These are phyloP conservation scores for Trametes versicolor DNA, from an alignment of 1,284 basidiomycete genomes.

Conservation along the genomic window DNA sequence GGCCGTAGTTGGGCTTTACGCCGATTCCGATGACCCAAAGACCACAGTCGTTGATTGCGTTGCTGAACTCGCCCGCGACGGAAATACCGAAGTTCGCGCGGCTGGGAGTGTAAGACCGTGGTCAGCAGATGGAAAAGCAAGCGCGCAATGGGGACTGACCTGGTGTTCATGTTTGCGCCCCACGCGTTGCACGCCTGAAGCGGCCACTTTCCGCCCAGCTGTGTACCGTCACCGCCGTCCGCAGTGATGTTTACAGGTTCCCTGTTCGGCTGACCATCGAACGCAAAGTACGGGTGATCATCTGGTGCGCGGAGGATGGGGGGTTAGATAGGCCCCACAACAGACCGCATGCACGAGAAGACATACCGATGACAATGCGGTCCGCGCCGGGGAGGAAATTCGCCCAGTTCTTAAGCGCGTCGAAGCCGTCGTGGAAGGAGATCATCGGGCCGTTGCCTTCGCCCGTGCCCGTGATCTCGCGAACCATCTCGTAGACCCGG, in stretches of 20 bases:
- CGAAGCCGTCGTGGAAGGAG: constrained; percentile 60
- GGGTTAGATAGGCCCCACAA: not conserved
- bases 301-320: constrained; percentile 43
- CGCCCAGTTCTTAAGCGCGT: constrained; percentile 49
- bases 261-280: constrained; percentile 47
- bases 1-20: constrained; percentile 53
- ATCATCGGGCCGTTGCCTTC: constrained; percentile 66
- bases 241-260: constrained; percentile 46
- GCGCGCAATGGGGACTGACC: constrained; percentile 26
- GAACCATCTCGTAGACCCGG: constrained; percentile 63
- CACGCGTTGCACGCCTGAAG: constrained; percentile 57
- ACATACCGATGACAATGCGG: constrained; percentile 60
- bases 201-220: constrained; percentile 47
- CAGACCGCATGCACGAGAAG: constrained; percentile 50
- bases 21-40: constrained; percentile 56
- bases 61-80: constrained; percentile 60
- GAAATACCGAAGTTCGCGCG: constrained; percentile 57
- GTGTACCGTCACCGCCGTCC: constrained; percentile 41
- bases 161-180: constrained; percentile 60
- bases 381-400: constrained; percentile 64
- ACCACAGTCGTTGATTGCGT: constrained; percentile 60
- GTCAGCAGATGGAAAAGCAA: constrained; percentile 54
- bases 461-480: constrained; percentile 65
- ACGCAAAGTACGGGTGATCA: constrained; percentile 56
- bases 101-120: constrained; percentile 47